These are phyloP conservation scores for Cupressus sempervirens DNA, from an alignment of 75 land plant species.

Conservation along the genomic window DNA sequence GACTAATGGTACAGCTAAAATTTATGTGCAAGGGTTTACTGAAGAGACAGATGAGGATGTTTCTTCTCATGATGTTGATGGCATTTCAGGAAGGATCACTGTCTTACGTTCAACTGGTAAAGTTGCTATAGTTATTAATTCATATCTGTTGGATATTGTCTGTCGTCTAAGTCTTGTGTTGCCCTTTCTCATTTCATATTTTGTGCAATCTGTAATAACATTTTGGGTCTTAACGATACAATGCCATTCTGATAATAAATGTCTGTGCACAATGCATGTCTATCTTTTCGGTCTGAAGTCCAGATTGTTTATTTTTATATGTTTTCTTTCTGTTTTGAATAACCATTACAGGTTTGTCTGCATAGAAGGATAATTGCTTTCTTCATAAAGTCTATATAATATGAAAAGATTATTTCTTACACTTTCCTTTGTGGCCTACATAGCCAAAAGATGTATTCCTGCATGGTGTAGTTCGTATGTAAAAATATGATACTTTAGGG, in stretches of 20 bases:
- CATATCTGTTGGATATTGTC: background rate
- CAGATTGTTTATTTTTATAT: background rate
- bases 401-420: background rate
- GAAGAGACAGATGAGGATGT: slow-evolving; percentile 3
- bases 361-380: background rate
- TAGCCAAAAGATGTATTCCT: background rate
- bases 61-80: background rate
- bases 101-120: background rate
- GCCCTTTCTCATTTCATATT: background rate
- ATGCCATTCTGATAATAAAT: background rate
- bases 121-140: background rate
- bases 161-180: background rate
- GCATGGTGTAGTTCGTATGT: background rate
- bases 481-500: background rate
- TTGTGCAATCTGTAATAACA: background rate
- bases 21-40: background rate
- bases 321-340: background rate
- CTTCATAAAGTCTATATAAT: background rate
- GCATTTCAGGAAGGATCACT: background rate
- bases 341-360: background rate
- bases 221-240: background rate
- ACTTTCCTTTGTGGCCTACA: background rate
- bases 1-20: background rate
- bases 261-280: background rate
- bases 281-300: background rate